Conservation (phyloP, 495 filamentous ascomycete species). For the Penicillium arizonense region DNA sequence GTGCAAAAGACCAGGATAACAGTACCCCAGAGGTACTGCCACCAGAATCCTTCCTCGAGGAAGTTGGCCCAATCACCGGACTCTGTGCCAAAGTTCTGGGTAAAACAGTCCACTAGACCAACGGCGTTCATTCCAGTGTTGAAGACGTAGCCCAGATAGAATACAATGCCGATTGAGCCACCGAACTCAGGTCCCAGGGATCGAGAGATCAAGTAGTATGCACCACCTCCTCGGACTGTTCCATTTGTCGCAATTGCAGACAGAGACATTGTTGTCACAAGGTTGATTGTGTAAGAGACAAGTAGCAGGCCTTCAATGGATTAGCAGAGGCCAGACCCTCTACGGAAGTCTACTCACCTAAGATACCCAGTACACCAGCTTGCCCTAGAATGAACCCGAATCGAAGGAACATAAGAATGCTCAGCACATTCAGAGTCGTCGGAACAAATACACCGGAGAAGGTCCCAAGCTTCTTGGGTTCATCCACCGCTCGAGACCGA, state of each 20-base stretch:
- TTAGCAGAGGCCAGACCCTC: slow-evolving; percentile 8
- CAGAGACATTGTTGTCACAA: slow-evolving; percentile 81
- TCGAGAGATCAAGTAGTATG: slow-evolving; percentile 86
- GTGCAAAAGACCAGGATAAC: slow-evolving; percentile 72
- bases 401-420: slow-evolving; percentile 88
- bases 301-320: slow-evolving; percentile 60
- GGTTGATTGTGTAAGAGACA: slow-evolving; percentile 71
- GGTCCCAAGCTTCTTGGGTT: slow-evolving; percentile 63
- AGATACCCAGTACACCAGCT: slow-evolving; percentile 73
- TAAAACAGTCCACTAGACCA: slow-evolving; percentile 79
- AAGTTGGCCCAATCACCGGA: slow-evolving; percentile 58
- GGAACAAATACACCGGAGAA: slow-evolving; percentile 84
- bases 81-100: slow-evolving; percentile 66
- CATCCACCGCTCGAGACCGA: slow-evolving; percentile 46
- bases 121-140: slow-evolving; percentile 90
- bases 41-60: slow-evolving; percentile 73
- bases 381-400: slow-evolving; percentile 81
- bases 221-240: slow-evolving; percentile 82
- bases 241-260: slow-evolving; percentile 90
- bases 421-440: slow-evolving; percentile 83
- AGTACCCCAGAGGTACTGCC: slow-evolving; percentile 76
- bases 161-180: slow-evolving; percentile 87
- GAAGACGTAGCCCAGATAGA: slow-evolving; percentile 80
- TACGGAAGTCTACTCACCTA: slow-evolving; percentile 51
- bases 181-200: slow-evolving; percentile 87